Conservation (phyloP, 1,139 yeast genomes). For the Saccharomycopsis phalli region DNA sequence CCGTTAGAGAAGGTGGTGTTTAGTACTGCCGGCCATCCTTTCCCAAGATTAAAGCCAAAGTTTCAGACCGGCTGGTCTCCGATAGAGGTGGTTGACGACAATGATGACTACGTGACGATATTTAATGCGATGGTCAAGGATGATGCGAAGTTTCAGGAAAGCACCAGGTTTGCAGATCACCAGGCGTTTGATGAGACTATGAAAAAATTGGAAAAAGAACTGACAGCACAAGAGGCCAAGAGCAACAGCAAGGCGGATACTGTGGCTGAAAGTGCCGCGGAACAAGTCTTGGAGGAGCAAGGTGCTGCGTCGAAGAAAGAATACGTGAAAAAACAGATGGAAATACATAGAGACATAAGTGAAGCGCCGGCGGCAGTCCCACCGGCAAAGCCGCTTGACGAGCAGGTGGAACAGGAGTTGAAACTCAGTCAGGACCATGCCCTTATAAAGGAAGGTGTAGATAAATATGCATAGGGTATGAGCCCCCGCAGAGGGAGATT, state of each 20-base stretch:
- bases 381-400: constrained; percentile 25
- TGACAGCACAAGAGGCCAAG: too few relatives aligned
- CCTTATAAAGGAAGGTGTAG: constrained; percentile 16
- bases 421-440: constrained; percentile 18
- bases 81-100: neutral
- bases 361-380: constrained; percentile 23
- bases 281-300: neutral
- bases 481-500: constrained; percentile 18
- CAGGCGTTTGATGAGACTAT: constrained; percentile 5
- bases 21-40: constrained; percentile 91
- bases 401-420: constrained; percentile 21
- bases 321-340: constrained; percentile 3
- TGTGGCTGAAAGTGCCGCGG: constrained; percentile 1
- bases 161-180: constrained; percentile 8
- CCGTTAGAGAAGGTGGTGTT: constrained; percentile 66
- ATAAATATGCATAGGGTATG: constrained; percentile 6
- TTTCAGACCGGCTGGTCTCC: constrained; percentile 59
- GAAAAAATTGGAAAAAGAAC: neutral
- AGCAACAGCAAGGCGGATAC: neutral
- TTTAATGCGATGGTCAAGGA: constrained; percentile 4
- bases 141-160: constrained; percentile 1
- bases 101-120: constrained; percentile 2
- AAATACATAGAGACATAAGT: constrained; percentile 5
- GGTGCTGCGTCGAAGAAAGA: too few relatives aligned
- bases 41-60: constrained; percentile 56